Conservation (phyloP, 148 eudicot species). For the Chenopodium formosanum region DNA sequence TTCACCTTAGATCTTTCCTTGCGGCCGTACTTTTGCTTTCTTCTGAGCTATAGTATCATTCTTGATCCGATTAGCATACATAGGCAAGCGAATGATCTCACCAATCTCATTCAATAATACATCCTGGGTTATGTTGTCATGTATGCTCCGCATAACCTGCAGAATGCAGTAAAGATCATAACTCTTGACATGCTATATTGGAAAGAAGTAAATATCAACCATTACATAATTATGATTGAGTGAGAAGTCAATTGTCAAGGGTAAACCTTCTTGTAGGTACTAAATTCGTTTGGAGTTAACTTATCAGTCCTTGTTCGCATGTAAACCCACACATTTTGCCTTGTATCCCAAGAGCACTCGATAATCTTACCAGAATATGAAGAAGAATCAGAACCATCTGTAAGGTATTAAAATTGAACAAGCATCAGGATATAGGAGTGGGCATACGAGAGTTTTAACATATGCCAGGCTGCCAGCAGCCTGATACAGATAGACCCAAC, state of each 20-base stretch:
- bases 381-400: constrained; percentile 66
- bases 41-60: constrained; percentile 51
- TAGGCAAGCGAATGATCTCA: constrained; percentile 67
- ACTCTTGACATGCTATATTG: neutral
- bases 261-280: constrained; percentile 70
- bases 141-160: constrained; percentile 83
- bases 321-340: constrained; percentile 59
- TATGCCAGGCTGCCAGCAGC: neutral
- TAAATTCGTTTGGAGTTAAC: constrained; percentile 69
- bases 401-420: neutral
- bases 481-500: neutral
- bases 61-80: constrained; percentile 79
- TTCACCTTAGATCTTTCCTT: neutral
- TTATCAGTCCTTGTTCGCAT: constrained; percentile 68
- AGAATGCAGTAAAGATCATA: neutral
- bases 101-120: constrained; percentile 59
- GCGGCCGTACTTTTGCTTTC: constrained; percentile 7
- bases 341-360: constrained; percentile 67
- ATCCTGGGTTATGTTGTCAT: constrained; percentile 75
- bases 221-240: neutral
- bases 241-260: neutral
- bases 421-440: neutral
- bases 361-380: constrained; percentile 65
- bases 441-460: neutral
- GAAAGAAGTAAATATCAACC: neutral